These are phyloP conservation scores for Coemansia reversa DNA, from an alignment of 192 early-diverging fungal species.

Conservation along the genomic window DNA sequence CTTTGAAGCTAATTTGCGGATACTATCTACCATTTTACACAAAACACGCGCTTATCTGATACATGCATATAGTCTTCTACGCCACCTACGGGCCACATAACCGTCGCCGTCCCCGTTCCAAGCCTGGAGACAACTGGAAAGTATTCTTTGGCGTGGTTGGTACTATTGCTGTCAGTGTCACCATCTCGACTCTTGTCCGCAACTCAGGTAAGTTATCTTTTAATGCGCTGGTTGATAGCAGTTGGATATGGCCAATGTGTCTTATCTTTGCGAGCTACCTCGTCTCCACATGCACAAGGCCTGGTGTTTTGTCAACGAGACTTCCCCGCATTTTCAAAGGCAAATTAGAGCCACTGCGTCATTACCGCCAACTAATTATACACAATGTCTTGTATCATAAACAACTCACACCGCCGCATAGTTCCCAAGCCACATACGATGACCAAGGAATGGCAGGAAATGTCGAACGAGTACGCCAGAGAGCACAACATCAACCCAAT, in stretches of 20 bases:
- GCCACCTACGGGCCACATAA: constrained; percentile 95
- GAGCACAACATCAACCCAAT: constrained; percentile 76
- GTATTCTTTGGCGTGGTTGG: constrained; percentile 63
- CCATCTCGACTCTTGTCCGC: constrained; percentile 64
- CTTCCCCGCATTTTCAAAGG: too few species aligned
- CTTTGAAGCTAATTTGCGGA: background rate
- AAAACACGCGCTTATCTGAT: too few species aligned
- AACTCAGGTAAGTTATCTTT: constrained; percentile 37
- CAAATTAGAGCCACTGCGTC: too few species aligned
- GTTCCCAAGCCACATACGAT: constrained; percentile 63
- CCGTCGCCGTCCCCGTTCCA: constrained; percentile 70
- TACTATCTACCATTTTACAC: background rate
- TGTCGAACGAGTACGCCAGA: constrained; percentile 69
- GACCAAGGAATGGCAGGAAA: constrained; percentile 84
- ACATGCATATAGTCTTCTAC: constrained; percentile 68
- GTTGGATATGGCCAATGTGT: constrained; percentile 2
- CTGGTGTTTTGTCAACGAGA: too few species aligned
- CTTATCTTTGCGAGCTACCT: constrained; percentile 7
- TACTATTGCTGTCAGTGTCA: constrained; percentile 56
- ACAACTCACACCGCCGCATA: constrained; percentile 36
- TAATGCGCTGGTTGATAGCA: background rate
- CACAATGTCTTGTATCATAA: too few species aligned
- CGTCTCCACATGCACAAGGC: background rate
- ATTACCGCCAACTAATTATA: too few species aligned
- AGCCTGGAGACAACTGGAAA: constrained; percentile 72